Percentiles rank a stretch among this genome's conserved stretches.
phyloP scores from a whole-genome alignment of 1,139 yeast species.

The Candida freyschussii region DNA sequence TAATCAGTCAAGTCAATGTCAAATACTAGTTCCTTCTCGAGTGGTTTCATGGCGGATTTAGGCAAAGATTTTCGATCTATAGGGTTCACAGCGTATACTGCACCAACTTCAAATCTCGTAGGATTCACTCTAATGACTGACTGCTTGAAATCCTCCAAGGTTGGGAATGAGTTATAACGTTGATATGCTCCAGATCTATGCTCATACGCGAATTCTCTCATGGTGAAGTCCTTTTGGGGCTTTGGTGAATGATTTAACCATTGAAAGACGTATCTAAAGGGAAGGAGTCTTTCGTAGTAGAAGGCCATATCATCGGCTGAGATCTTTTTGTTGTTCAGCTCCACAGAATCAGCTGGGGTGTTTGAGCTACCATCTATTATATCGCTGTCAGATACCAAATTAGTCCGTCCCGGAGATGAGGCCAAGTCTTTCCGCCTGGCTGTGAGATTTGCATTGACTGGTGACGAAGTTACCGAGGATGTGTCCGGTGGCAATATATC shows the following conservation, averaged over 20 bases:
- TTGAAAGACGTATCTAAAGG: conserved; percentile 68
- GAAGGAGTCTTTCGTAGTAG: conserved; percentile 69
- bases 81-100: conserved; percentile 84
- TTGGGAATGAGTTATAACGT: conserved; percentile 75
- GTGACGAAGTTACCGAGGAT: conserved; percentile 22
- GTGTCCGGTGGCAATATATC: conserved; percentile 12
- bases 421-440: conserved; percentile 9
- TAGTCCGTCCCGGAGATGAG: conserved; percentile 24
- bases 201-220: conserved; percentile 93
- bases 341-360: conserved; percentile 5
- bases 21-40: conserved; percentile 82
- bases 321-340: conserved; percentile 7
- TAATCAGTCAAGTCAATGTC: conserved; percentile 98
- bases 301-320: conserved; percentile 65
- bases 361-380: too few relatives aligned
- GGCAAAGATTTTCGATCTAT: conserved; percentile 76
- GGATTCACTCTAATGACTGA: conserved; percentile 75
- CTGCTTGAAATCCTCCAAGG: conserved; percentile 67
- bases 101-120: conserved; percentile 92
- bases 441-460: conserved; percentile 16
- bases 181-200: conserved; percentile 80
- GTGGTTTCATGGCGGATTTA: conserved; percentile 73
- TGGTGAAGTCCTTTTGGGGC: conserved; percentile 65
- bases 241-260: conserved; percentile 88
- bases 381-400: too few relatives aligned